Evolutionary conservation across 495 filamentous ascomycete species (phyloP).

Genomic region (Trichoderma asperelloides): DNA sequence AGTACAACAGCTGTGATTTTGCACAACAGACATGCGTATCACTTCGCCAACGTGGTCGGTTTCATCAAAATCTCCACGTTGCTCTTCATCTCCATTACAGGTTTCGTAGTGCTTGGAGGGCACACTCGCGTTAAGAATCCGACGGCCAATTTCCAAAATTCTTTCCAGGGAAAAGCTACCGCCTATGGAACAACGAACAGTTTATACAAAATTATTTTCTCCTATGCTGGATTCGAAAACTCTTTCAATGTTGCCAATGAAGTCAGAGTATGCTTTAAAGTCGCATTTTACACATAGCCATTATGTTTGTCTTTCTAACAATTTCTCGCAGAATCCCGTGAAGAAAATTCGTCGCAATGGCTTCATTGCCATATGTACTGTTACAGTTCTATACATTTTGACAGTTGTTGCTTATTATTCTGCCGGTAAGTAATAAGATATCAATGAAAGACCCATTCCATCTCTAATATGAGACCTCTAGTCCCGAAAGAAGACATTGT

Average conservation of each 20-base stretch:
- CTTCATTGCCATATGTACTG: conserved; percentile 38
- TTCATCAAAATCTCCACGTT: conserved; percentile 47
- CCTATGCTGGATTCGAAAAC: conserved; percentile 53
- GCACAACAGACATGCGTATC: conserved; percentile 45
- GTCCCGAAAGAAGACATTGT: conserved; percentile 32
- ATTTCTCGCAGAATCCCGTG: conserved; percentile 37
- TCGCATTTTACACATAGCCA: neutral
- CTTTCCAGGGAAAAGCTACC: conserved; percentile 47
- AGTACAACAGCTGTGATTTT: conserved; percentile 34
- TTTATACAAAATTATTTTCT: conserved; percentile 54
- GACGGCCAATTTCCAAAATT: conserved; percentile 46
- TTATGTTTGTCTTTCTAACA: neutral
- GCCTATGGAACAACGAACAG: conserved; percentile 45
- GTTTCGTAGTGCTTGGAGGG: conserved; percentile 52
- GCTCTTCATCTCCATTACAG: conserved; percentile 50
- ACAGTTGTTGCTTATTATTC: conserved; percentile 54
- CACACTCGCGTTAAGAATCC: conserved; percentile 44
- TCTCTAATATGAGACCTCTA: conserved; percentile 23
- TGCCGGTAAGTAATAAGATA: conserved; percentile 9
- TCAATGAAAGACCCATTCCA: neutral
- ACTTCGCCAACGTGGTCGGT: conserved; percentile 47
- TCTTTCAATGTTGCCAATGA: conserved; percentile 61
- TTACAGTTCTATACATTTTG: conserved; percentile 49
- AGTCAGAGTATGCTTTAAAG: conserved; percentile 32
- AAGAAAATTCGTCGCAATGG: conserved; percentile 44